These are phyloP conservation scores for Aphanomyces astaci DNA, from an alignment of 352 stramenopile genomes.

Conservation along the genomic window DNA sequence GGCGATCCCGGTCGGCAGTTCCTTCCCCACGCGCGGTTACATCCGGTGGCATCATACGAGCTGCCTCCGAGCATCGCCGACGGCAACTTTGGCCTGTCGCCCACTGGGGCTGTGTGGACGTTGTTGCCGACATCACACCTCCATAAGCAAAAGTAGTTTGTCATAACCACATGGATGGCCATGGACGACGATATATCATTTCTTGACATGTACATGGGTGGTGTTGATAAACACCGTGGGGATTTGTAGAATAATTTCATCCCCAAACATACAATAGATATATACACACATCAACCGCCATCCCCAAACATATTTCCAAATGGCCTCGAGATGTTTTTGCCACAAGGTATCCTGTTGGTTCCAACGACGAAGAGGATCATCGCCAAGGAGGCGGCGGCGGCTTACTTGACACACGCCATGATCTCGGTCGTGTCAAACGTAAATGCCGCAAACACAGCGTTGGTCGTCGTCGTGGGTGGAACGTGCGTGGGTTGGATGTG, in stretches of 20 bases:
- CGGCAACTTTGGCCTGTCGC: background rate
- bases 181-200: constrained; percentile 20
- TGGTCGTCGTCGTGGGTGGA: constrained; percentile 19
- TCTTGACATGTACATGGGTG: constrained; percentile 37
- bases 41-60: background rate
- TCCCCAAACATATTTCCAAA: constrained; percentile 22
- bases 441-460: constrained; percentile 43
- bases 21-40: background rate
- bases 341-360: too few relatives aligned
- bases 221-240: constrained; percentile 82
- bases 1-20: constrained; percentile 21
- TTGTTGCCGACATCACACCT: background rate
- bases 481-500: background rate
- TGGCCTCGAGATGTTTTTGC: too few relatives aligned
- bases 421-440: constrained; percentile 80
- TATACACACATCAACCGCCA: too few relatives aligned
- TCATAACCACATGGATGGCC: too few relatives aligned
- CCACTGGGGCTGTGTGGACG: background rate
- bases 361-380: too few relatives aligned
- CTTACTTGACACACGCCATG: constrained; percentile 83
- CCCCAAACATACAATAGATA: constrained; percentile 67
- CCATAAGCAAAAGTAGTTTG: too few relatives aligned
- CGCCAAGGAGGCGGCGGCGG: too few relatives aligned
- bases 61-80: constrained; percentile 7
- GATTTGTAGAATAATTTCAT: constrained; percentile 23